Conservation (phyloP, 176 grass and related monocot genomes). For the Carex littledalei region DNA sequence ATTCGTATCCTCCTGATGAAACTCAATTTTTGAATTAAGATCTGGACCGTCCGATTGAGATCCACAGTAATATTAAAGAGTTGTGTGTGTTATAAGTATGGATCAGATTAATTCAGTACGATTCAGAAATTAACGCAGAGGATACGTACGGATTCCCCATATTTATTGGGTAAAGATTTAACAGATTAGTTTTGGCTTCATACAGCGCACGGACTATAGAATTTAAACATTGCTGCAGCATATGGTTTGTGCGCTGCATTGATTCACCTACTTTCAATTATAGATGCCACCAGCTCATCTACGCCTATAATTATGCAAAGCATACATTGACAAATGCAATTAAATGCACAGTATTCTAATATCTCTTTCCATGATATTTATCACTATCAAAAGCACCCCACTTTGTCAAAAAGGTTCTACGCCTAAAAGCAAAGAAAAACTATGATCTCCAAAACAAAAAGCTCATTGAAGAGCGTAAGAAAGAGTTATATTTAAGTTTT, state of each 20-base stretch:
- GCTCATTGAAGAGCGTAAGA: neutral
- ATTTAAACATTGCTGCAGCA: too few species aligned
- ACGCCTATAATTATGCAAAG: slow-evolving; percentile 5
- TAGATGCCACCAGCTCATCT: slow-evolving; percentile 16
- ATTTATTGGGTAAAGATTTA: too few species aligned
- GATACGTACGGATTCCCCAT: too few species aligned
- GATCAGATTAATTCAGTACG: too few species aligned
- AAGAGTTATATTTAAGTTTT: neutral
- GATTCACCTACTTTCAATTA: slow-evolving; percentile 6
- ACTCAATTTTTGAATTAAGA: too few species aligned
- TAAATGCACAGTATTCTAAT: neutral
- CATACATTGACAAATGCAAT: neutral
- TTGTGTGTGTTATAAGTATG: too few species aligned
- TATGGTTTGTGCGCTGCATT: neutral
- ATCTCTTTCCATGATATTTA: slow-evolving; percentile 22
- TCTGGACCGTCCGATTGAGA: too few species aligned
- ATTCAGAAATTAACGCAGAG: too few species aligned
- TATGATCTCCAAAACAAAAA: neutral
- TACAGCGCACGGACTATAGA: too few species aligned
- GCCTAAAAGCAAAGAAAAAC: neutral
- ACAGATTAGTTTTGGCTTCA: too few species aligned
- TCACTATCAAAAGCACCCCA: slow-evolving; percentile 4
- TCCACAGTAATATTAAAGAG: too few species aligned
- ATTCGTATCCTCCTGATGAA: too few species aligned
- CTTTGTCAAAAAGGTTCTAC: slow-evolving; percentile 17